Evolutionary conservation across 768 basidiomycete genomes (phyloP).

Genomic region (Leccinum aurantiacum): DNA sequence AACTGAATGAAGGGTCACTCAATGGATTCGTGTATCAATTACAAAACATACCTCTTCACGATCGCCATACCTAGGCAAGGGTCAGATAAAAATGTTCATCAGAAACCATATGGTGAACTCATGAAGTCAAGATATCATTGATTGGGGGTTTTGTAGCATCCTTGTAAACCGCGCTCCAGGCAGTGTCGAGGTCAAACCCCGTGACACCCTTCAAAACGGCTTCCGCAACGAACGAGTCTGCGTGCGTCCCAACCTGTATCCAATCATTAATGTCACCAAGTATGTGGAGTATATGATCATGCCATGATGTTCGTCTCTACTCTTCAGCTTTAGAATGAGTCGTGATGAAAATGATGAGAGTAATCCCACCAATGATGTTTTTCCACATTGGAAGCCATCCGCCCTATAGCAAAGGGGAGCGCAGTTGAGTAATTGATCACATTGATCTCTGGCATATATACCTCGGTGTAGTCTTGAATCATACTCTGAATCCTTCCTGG

Average conservation of each 20-base stretch:
- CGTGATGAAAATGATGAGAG: not conserved
- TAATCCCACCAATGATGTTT: slow-evolving; percentile 61
- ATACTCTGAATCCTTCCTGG: slow-evolving; percentile 76
- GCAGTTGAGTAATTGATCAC: not conserved
- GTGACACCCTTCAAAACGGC: slow-evolving; percentile 65
- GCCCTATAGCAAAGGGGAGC: slow-evolving; percentile 37
- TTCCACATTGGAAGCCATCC: slow-evolving; percentile 94
- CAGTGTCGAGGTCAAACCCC: slow-evolving; percentile 60
- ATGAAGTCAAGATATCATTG: slow-evolving; percentile 54
- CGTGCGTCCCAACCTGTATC: slow-evolving; percentile 68
- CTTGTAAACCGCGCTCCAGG: slow-evolving; percentile 75
- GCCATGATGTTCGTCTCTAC: slow-evolving; percentile 84
- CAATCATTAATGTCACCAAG: not conserved
- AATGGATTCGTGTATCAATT: not conserved
- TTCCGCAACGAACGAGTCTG: slow-evolving; percentile 75
- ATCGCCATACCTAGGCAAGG: slow-evolving; percentile 55
- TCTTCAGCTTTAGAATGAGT: not conserved
- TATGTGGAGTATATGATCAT: not conserved
- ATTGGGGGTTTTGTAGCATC: slow-evolving; percentile 65
- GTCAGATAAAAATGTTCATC: not conserved
- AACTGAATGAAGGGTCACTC: slow-evolving; percentile 37
- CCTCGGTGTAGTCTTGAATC: slow-evolving; percentile 75
- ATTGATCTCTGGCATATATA: slow-evolving; percentile 16
- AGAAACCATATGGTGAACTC: slow-evolving; percentile 16
- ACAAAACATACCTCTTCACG: slow-evolving; percentile 57